phyloP scores from a whole-genome alignment of 352 stramenopile genomes.

The Phytophthora brassicae region DNA sequence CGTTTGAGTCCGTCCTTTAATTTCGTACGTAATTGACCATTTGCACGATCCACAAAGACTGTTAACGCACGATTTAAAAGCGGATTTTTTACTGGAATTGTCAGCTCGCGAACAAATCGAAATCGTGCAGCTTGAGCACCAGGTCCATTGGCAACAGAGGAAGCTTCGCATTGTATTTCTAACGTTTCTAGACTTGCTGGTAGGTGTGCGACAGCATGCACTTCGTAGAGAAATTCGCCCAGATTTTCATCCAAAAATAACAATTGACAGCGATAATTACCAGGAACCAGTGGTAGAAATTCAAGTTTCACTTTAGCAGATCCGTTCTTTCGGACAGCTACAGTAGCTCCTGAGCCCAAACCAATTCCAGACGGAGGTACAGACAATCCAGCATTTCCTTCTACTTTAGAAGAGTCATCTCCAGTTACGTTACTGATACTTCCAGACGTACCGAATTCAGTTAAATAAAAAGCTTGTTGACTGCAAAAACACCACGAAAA shows the following conservation, averaged over 20 bases:
- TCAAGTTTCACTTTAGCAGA: slow-evolving; percentile 81
- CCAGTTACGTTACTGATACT: slow-evolving; percentile 24
- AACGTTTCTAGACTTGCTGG: slow-evolving; percentile 76
- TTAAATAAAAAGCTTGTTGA: slow-evolving; percentile 76
- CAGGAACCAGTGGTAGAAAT: slow-evolving; percentile 87
- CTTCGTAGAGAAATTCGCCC: slow-evolving; percentile 94
- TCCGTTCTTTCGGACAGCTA: slow-evolving; percentile 50
- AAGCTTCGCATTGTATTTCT: slow-evolving; percentile 76
- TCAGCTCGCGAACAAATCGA: slow-evolving; percentile 76
- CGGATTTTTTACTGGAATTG: slow-evolving; percentile 80
- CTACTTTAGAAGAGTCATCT: slow-evolving; percentile 5
- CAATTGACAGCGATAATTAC: slow-evolving; percentile 89
- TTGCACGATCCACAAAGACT: slow-evolving; percentile 66
- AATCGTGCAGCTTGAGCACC: slow-evolving; percentile 18
- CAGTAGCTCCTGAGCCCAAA: slow-evolving; percentile 2
- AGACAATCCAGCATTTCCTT: slow-evolving; percentile 9
- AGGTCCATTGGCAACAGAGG: slow-evolving; percentile 4
- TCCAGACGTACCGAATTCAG: slow-evolving; percentile 50
- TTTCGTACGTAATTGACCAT: slow-evolving; percentile 67
- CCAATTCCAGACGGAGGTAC: slow-evolving; percentile 19
- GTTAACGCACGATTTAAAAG: slow-evolving; percentile 72
- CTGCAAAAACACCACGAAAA: slow-evolving; percentile 63
- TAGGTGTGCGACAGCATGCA: slow-evolving; percentile 81
- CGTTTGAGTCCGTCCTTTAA: slow-evolving; percentile 77
- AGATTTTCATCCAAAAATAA: slow-evolving; percentile 91